Evolutionary conservation across 345 rosid species (phyloP).

Genomic region (Pistacia integerrima): DNA sequence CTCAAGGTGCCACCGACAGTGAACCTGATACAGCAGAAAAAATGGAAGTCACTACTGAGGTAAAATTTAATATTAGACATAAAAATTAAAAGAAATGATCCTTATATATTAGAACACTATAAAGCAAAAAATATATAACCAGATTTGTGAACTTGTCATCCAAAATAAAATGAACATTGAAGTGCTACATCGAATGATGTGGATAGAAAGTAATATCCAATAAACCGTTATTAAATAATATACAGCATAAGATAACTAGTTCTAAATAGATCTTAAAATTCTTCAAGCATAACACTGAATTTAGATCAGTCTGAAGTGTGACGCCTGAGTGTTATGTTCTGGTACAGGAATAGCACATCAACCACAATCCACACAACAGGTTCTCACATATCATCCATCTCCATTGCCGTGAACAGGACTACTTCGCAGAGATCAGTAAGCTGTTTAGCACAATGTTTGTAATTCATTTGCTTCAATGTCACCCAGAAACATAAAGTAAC

Average conservation of each 20-base stretch:
- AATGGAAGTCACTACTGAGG: not conserved
- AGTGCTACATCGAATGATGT: too few relatives aligned
- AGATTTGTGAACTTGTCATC: not conserved
- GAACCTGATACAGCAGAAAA: slow-evolving; percentile 58
- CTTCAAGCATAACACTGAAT: not conserved
- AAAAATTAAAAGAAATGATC: not conserved
- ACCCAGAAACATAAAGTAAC: not conserved
- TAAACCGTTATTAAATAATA: not conserved
- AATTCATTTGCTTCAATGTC: not conserved
- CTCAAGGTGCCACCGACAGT: slow-evolving; percentile 79
- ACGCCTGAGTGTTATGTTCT: not conserved
- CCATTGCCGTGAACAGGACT: not conserved
- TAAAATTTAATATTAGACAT: not conserved
- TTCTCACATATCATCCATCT: not conserved
- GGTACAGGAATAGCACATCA: not conserved
- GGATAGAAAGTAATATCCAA: not conserved
- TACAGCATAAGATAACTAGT: not conserved
- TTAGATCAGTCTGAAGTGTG: not conserved
- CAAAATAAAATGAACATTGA: not conserved
- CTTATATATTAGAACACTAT: not conserved
- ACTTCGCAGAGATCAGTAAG: not conserved
- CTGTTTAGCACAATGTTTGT: not conserved
- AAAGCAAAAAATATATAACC: not conserved
- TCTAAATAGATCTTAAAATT: not conserved
- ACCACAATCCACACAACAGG: not conserved